These are phyloP conservation scores for Acer negundo DNA, from an alignment of 345 rosid genomes.

Conservation along the genomic window DNA sequence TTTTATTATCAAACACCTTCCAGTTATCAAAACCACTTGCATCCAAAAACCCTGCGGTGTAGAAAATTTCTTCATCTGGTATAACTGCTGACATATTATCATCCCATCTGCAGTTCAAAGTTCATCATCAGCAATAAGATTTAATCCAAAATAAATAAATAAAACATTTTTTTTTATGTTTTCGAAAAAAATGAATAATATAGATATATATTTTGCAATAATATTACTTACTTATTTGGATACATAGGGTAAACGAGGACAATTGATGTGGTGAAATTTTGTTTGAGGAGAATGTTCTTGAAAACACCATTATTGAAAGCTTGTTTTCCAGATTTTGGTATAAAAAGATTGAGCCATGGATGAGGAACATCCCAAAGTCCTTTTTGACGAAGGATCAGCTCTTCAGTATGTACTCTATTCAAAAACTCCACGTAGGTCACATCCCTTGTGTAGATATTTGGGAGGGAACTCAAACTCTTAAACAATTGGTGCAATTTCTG, in stretches of 20 bases:
- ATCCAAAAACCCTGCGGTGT: conserved; percentile 39
- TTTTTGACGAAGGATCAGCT: conserved; percentile 29
- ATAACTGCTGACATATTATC: conserved; percentile 41
- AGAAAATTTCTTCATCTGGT: conserved; percentile 46
- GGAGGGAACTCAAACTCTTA: conserved; percentile 11
- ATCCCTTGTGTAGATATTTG: conserved; percentile 17
- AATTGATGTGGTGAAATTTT: conserved; percentile 38
- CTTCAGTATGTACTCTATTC: conserved; percentile 36
- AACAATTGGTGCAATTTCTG: conserved; percentile 8
- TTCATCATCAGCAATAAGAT: background rate
- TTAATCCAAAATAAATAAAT: background rate
- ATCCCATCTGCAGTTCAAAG: conserved; percentile 36
- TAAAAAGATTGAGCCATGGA: conserved; percentile 53
- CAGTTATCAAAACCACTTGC: conserved; percentile 34
- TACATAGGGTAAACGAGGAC: conserved; percentile 42
- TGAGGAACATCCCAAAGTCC: conserved; percentile 49
- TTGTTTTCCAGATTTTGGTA: conserved; percentile 39
- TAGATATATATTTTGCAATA: background rate
- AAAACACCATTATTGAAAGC: conserved; percentile 41
- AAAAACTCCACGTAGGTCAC: conserved; percentile 35
- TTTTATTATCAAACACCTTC: conserved; percentile 32
- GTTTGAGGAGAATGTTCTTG: conserved; percentile 36
- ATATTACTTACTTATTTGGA: conserved; percentile 33
- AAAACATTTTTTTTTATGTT: no score
- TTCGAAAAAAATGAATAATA: background rate